Evolutionary conservation across 139 green algal species (phyloP).

Genomic region (Ulvella scutata): DNA sequence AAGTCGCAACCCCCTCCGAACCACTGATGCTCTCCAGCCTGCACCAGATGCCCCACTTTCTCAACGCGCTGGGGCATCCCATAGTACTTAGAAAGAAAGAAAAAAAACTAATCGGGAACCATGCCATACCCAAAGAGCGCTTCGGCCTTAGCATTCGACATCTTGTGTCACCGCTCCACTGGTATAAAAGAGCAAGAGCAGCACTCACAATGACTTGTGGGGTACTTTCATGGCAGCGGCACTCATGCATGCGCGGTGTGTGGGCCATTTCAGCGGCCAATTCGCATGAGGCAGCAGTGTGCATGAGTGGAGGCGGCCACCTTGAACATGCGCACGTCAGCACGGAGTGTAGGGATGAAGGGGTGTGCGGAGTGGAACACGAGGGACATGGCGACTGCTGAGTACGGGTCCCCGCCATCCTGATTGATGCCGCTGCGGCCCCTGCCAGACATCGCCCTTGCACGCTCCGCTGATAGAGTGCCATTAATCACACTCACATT

Average conservation of each 20-base stretch:
- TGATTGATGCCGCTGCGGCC: slow-evolving; percentile 46
- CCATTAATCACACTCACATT: slow-evolving; percentile 67
- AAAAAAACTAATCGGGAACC: no score
- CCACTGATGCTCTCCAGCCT: slow-evolving; percentile 63
- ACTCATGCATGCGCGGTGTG: no score
- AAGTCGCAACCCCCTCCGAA: slow-evolving; percentile 92
- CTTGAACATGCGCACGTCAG: slow-evolving; percentile 86
- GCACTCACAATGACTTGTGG: no score
- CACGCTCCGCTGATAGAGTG: slow-evolving; percentile 39
- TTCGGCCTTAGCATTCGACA: no score
- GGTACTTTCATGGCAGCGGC: no score
- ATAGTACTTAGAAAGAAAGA: no score
- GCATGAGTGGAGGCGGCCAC: slow-evolving; percentile 12
- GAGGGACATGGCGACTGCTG: slow-evolving; percentile 76
- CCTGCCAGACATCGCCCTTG: slow-evolving; percentile 37
- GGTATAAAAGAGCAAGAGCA: background rate
- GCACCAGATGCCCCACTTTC: no score
- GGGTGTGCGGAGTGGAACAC: slow-evolving; percentile 85
- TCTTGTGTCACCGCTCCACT: no score
- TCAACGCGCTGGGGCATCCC: no score
- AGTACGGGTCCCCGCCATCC: slow-evolving; percentile 60
- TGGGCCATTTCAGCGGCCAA: no score
- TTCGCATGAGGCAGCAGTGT: background rate
- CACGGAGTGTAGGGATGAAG: slow-evolving; percentile 81
- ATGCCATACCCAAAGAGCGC: no score